These are phyloP conservation scores for Cercospora brassicicola DNA, from an alignment of 2,329 filamentous ascomycete species.

Conservation along the genomic window DNA sequence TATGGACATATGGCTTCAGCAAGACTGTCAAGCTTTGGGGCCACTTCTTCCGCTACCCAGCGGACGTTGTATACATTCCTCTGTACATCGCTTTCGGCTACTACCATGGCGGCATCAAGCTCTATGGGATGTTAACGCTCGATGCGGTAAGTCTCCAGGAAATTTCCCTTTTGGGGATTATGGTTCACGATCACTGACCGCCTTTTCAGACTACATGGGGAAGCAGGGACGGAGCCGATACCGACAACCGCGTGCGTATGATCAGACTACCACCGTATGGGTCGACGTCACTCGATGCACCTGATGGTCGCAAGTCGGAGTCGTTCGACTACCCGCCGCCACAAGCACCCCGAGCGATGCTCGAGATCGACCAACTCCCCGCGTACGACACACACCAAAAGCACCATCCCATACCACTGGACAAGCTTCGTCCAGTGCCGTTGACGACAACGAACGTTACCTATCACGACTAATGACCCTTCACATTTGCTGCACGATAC, in stretches of 20 bases:
- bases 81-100: conserved; percentile 90
- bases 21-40: conserved; percentile 90
- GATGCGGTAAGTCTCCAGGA: conserved; percentile 59
- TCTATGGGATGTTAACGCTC: conserved; percentile 77
- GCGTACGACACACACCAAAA: conserved; percentile 31
- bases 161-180: conserved; percentile 10
- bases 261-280: conserved; percentile 44
- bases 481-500: conserved; percentile 32
- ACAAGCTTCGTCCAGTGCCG: conserved; percentile 4
- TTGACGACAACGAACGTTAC: conserved; percentile 9
- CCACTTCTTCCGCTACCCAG: conserved; percentile 80
- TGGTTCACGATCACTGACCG: conserved; percentile 26
- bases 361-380: conserved; percentile 34
- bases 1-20: conserved; percentile 76
- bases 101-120: conserved; percentile 88
- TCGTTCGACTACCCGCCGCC: conserved; percentile 33
- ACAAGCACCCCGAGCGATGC: conserved; percentile 6
- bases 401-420: conserved; percentile 4
- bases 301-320: conserved; percentile 37
- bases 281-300: conserved; percentile 22
- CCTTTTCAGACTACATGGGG: conserved; percentile 82
- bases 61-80: conserved; percentile 75
- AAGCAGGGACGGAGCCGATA: conserved; percentile 86
- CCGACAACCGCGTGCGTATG: conserved; percentile 73
- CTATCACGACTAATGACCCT: conserved; percentile 34